Evolutionary conservation across 2,329 filamentous ascomycete species (phyloP).

Genomic region (Neocucurbitaria cava): DNA sequence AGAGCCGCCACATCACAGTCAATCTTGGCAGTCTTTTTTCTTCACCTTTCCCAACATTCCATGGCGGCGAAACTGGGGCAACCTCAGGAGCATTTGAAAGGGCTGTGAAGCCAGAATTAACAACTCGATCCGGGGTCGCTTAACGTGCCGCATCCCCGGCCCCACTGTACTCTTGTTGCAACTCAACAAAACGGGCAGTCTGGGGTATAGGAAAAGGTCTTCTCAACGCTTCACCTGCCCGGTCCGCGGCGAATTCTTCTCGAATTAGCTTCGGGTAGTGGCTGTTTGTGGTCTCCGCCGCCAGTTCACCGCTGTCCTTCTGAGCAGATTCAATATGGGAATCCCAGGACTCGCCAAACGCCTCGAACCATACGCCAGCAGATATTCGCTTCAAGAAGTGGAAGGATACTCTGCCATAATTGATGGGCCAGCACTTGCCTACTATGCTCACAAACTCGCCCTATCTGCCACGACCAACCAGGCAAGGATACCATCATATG

Average conservation of each 20-base stretch:
- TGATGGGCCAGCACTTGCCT: conserved; percentile 81
- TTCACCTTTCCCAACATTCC: conserved; percentile 15
- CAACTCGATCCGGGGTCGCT: not conserved
- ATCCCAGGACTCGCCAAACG: conserved; percentile 41
- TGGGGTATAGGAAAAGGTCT: not conserved
- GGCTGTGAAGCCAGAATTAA: not conserved
- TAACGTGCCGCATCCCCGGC: not conserved
- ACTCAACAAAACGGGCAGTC: not conserved
- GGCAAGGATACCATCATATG: conserved; percentile 56
- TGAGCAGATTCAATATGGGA: conserved; percentile 34
- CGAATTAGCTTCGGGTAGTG: not conserved
- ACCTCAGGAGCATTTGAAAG: not conserved
- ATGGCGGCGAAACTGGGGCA: not conserved
- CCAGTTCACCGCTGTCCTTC: too few species aligned
- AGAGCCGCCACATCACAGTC: conserved; percentile 10
- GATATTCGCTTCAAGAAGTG: conserved; percentile 27
- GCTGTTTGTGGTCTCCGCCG: too few species aligned
- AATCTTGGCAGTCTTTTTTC: conserved; percentile 10
- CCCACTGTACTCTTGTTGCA: not conserved
- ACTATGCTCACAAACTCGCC: conserved; percentile 67
- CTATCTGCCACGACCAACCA: conserved; percentile 44
- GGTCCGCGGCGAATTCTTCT: not conserved
- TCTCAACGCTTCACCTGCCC: not conserved
- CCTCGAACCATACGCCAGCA: conserved; percentile 42
- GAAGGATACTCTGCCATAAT: conserved; percentile 56